Conservation (phyloP, 306 rosid species). For the Vicia faba region DNA sequence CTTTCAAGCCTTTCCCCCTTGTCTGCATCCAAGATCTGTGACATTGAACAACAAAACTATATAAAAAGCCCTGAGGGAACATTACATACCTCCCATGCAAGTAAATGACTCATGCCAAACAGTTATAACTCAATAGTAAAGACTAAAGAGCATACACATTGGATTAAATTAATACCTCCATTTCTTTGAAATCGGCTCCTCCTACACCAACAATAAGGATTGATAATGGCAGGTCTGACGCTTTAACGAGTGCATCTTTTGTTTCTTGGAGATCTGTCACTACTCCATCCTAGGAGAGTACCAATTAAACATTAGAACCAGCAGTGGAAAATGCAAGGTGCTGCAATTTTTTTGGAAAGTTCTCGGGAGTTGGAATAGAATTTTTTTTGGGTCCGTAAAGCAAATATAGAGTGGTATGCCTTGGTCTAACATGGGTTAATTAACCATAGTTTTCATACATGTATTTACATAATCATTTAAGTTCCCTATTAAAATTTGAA, state of each 20-base stretch:
- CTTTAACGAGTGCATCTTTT: constrained; percentile 92
- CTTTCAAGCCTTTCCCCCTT: constrained; percentile 94
- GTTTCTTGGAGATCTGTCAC: constrained; percentile 99
- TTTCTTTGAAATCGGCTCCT: constrained; percentile 99
- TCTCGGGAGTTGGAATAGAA: neutral
- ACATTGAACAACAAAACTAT: constrained; percentile 34
- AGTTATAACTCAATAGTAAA: constrained; percentile 21
- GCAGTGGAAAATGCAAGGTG: constrained; percentile 24
- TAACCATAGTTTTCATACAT: neutral
- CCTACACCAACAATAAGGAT: constrained; percentile 98
- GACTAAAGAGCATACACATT: constrained; percentile 11
- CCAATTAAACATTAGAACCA: constrained; percentile 39
- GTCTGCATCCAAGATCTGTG: constrained; percentile 87
- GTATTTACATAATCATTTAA: neutral
- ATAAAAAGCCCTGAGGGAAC: constrained; percentile 15
- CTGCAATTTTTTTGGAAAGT: neutral
- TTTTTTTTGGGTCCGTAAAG: neutral
- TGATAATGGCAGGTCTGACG: constrained; percentile 93
- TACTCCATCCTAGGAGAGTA: constrained; percentile 83
- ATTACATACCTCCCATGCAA: constrained; percentile 5
- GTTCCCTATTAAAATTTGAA: too few species aligned
- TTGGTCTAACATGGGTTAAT: neutral
- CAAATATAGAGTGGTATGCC: neutral
- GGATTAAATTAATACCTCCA: constrained; percentile 70
- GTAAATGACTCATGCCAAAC: constrained; percentile 3